phyloP scores from a whole-genome alignment of 2,329 filamentous ascomycete species.

The Pseudopyricularia javanii region DNA sequence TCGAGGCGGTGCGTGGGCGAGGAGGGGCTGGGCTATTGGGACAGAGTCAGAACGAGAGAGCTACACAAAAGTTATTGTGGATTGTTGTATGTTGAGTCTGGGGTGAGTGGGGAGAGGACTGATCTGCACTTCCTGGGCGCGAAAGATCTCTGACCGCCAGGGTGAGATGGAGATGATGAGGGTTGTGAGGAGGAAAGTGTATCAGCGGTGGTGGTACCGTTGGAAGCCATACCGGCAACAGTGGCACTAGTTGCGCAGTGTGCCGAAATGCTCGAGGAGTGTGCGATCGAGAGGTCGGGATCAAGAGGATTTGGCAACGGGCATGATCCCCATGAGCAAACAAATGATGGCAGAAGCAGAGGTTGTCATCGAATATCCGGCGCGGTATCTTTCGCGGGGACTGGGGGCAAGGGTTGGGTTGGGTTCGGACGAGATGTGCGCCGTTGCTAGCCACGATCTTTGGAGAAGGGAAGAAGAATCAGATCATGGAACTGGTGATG shows the following conservation, averaged over 20 bases:
- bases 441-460: not conserved
- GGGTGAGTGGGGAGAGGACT: not conserved
- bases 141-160: not conserved
- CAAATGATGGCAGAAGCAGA: slow-evolving; percentile 1
- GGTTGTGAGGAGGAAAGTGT: not conserved
- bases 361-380: slow-evolving; percentile 2
- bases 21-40: not conserved
- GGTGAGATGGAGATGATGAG: not conserved
- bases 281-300: not conserved
- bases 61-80: not conserved
- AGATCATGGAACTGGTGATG: not conserved
- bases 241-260: not conserved
- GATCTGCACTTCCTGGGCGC: not conserved
- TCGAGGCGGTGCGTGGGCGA: slow-evolving; percentile 13
- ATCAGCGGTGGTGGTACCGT: not conserved
- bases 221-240: slow-evolving; percentile 1
- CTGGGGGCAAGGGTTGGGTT: too few species aligned
- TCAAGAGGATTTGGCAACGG: slow-evolving; percentile 3
- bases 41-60: not conserved
- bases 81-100: not conserved
- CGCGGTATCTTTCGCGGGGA: not conserved
- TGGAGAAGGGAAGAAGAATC: not conserved
- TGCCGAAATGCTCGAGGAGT: not conserved
- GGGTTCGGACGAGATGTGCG: not conserved
- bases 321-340: slow-evolving; percentile 4